Conservation (phyloP, 164 flowering plant species). For the Warburgia ugandensis region DNA sequence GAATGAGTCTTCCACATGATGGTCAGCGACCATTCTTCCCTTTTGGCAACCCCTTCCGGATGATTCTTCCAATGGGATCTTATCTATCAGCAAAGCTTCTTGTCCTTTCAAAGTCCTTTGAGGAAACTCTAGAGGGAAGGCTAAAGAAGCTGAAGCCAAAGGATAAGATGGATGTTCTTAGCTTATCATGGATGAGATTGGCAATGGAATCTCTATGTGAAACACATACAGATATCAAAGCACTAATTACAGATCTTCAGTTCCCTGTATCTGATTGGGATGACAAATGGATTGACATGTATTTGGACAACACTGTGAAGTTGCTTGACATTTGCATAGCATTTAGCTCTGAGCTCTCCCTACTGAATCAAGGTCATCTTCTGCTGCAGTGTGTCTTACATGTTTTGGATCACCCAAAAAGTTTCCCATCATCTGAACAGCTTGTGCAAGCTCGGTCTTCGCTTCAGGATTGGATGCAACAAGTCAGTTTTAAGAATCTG, state of each 20-base stretch:
- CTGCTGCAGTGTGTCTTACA: slow-evolving; percentile 56
- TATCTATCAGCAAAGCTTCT: slow-evolving; percentile 37
- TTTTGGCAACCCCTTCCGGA: slow-evolving; percentile 75
- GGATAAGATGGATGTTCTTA: slow-evolving; percentile 39
- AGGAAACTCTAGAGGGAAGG: slow-evolving; percentile 49
- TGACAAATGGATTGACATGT: slow-evolving; percentile 84
- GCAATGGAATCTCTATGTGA: slow-evolving; percentile 65
- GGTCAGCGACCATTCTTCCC: slow-evolving; percentile 58
- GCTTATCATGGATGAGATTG: slow-evolving; percentile 76
- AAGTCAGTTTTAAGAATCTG: slow-evolving; percentile 38
- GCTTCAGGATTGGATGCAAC: slow-evolving; percentile 63
- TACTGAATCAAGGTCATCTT: slow-evolving; percentile 67
- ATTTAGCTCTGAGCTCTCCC: slow-evolving; percentile 67
- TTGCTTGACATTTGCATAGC: slow-evolving; percentile 80
- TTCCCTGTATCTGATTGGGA: slow-evolving; percentile 88
- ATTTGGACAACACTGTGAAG: slow-evolving; percentile 75
- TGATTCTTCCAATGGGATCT: slow-evolving; percentile 62
- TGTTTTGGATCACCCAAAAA: slow-evolving; percentile 25
- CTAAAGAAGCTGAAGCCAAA: slow-evolving; percentile 45
- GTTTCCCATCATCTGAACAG: slow-evolving; percentile 27
- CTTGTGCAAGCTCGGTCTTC: slow-evolving; percentile 37
- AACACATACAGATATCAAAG: slow-evolving; percentile 61
- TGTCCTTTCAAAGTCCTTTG: slow-evolving; percentile 48
- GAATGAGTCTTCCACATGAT: slow-evolving; percentile 82
- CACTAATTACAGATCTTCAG: slow-evolving; percentile 63